Evolutionary conservation across 2,329 filamentous ascomycete genomes (phyloP), one percentile per base, ranked within the genome.

Genomic region (Monilinia fructigena): DNA sequence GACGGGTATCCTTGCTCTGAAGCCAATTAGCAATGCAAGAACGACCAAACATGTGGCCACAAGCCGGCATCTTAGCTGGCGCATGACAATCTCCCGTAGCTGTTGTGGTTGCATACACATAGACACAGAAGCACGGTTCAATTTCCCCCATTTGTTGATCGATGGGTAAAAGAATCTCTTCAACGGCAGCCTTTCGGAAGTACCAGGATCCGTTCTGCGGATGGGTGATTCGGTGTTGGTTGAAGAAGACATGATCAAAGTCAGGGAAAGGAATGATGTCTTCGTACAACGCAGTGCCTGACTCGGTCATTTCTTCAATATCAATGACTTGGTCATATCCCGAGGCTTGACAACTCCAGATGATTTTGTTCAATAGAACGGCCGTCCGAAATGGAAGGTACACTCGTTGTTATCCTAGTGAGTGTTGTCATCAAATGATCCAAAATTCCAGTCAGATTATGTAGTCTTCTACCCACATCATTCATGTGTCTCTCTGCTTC

Each of bases 221-320:
- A n/a, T 31, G 16, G 3, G 14, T 28, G 10, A 20, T 23, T 26
- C n/a, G 38, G 2, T 3, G 0, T n/a, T 10, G 5, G 20, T 45
- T 4, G 16, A n/a, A 16, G 1, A 8, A 20, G 8, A 10, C 2
- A 6, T 16, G 3, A 7, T 7, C 18, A 18, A 3, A 1, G 0
- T 16, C 23, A 45, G 23, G 4, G 2, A n/a, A 8, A 18, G 7
- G 38, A 40, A 40, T 14, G 14, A 4, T 12, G 38, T 14, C 12
- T 11, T 40, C 38, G 42, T 20, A 4, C 42, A 47, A 20, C 5
- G 18, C 14, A 47, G 42, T 6, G 42, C 14, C 14, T 47, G 20
- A 20, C 42, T 47, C 42, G 18, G 14, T 20, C 16, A 47, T 20
- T 48, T 48, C 18, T n/a, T 7, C 45, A n/a, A n/a, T 8, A 10